Base-by-base conservation (phyloP, 805 yeast genomes). In the Kodamaea hsintzibuensis region DNA sequence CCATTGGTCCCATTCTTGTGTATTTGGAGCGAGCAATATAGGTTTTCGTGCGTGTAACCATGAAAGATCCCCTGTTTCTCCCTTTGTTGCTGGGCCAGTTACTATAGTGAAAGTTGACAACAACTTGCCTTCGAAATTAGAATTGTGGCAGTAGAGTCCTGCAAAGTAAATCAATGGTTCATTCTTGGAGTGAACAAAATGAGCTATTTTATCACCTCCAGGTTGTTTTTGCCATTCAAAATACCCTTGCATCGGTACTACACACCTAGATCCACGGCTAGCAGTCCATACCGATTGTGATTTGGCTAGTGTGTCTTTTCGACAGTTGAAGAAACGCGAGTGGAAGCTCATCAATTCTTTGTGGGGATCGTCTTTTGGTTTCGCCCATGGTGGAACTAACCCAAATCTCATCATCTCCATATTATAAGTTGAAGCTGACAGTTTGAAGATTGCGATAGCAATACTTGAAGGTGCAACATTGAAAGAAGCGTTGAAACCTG, bases 31-130 rank as follows among this genome's bases (percentile, higher is more conserved):
- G 5, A 91, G 53, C 12, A 90, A 78, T 1, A 88, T 74, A 0
- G 98, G 98, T 83, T 90, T 89, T 22, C 98, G 74, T 0, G 72
- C 68, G 65, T 92, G 97, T 2, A 92, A 67, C 88, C 91, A 86
- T 43, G 73, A 68, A 57, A 91, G 57, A 46, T 80, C 80, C 39
- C 77, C 68, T 0, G 85, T 80, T 40, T 72, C 79, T 1, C 57
- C 60, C 47, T 60, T 58, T 1, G 46, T 27, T 0, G 96, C 93
- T 0, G 82, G 81, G 0, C 88, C 87, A 0, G 98, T 92, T 1
- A 90, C 76, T 0, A 92, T 82, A 0, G 96, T 83, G 60, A 80
- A 91, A 0, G 76, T 62, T 0, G 87, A 79, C 42, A 75, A 70
- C 62, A 66, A 48, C 57, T 55, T 9, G 54, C 62, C 13, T 60